These are phyloP conservation scores for Neurospora sp. DNA, from an alignment of 495 filamentous ascomycete species.

Conservation along the genomic window DNA sequence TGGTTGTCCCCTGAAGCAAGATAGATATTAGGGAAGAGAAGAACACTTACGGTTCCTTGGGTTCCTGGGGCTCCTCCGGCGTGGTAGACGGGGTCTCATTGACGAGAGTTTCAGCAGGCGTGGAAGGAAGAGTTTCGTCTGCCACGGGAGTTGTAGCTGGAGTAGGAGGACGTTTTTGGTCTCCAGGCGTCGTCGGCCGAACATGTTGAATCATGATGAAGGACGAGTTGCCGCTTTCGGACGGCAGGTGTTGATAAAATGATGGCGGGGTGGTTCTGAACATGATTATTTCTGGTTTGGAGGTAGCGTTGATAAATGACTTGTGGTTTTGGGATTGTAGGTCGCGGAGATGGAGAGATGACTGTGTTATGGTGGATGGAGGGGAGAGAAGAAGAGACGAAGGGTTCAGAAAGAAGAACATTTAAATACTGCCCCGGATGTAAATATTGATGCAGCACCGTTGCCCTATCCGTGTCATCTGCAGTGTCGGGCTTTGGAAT, in stretches of 20 bases:
- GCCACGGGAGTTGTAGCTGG: neutral
- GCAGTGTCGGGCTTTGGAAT: neutral
- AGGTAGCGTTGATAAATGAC: neutral
- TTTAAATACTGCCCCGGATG: neutral
- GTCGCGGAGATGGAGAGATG: neutral
- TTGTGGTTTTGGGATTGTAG: neutral
- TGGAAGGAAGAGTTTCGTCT: no score
- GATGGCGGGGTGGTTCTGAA: neutral
- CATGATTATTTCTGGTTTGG: neutral
- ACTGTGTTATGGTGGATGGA: neutral
- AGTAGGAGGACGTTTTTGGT: neutral
- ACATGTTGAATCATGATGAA: neutral
- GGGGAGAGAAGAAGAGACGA: neutral
- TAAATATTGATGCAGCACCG: neutral
- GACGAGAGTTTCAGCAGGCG: neutral
- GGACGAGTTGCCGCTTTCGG: neutral
- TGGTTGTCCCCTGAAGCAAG: neutral
- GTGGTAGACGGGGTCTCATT: neutral
- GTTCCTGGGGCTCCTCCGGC: neutral
- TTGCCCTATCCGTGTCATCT: neutral
- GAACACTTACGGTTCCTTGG: neutral
- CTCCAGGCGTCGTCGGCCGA: neutral
- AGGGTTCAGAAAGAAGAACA: neutral
- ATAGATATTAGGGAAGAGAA: neutral
- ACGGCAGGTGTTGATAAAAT: neutral